These are phyloP conservation scores for Aspergillus melleus DNA, from an alignment of 2,329 filamentous ascomycete species.

Conservation along the genomic window DNA sequence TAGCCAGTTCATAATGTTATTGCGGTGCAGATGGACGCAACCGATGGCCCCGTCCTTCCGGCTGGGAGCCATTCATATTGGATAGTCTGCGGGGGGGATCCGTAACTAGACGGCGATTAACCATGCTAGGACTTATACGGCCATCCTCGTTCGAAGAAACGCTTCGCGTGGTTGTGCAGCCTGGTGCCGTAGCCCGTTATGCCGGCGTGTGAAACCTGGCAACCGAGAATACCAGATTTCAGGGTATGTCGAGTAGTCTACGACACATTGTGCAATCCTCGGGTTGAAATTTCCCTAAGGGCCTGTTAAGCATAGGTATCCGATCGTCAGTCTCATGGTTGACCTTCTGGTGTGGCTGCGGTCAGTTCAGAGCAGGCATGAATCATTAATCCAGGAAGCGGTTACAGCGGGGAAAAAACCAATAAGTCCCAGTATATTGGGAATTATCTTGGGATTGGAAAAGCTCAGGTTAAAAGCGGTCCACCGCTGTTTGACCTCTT, in stretches of 20 bases:
- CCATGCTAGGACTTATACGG: neutral
- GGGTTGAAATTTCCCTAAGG: neutral
- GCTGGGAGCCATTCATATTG: constrained; percentile 2
- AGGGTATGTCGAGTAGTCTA: constrained; percentile 3
- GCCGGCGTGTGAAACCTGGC: constrained; percentile 1
- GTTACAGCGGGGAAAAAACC: neutral
- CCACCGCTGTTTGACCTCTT: neutral
- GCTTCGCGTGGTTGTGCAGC: neutral
- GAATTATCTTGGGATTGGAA: neutral
- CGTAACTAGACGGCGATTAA: neutral
- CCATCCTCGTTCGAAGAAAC: neutral
- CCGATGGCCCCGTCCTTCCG: neutral
- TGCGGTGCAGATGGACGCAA: constrained; percentile 6
- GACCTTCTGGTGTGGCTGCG: constrained; percentile 1
- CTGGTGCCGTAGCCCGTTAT: neutral
- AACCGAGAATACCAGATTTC: constrained; percentile 2
- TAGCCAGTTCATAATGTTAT: constrained; percentile 9
- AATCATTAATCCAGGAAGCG: constrained; percentile 3
- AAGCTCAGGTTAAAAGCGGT: neutral
- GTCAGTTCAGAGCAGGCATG: neutral
- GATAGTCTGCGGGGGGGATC: neutral
- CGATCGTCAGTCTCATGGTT: neutral
- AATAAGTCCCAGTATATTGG: neutral
- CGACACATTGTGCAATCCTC: constrained; percentile 1
- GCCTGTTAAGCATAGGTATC: neutral